Evolutionary conservation across 208 protist species (phyloP).

Genomic region (Wallacemonas rigidus): DNA sequence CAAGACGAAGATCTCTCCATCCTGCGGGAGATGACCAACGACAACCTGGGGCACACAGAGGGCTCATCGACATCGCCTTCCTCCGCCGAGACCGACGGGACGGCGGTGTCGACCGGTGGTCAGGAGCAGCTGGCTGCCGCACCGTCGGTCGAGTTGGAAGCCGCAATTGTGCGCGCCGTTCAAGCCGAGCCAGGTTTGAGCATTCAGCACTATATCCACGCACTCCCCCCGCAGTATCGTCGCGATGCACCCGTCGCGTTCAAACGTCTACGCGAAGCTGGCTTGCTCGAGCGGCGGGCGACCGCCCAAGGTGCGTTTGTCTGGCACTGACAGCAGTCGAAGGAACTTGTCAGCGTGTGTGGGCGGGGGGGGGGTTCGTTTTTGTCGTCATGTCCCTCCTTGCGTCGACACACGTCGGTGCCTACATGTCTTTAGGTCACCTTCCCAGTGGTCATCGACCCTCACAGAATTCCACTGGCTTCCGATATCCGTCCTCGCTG

Average conservation of each 20-base stretch:
- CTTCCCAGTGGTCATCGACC: too few relatives aligned
- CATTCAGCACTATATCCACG: slow-evolving; percentile 76
- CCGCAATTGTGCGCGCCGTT: slow-evolving; percentile 48
- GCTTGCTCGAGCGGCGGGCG: slow-evolving; percentile 49
- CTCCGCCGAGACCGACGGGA: background rate
- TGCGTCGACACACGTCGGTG: too few relatives aligned
- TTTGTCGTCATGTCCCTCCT: too few relatives aligned
- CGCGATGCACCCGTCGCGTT: slow-evolving; percentile 62
- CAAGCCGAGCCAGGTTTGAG: slow-evolving; percentile 49
- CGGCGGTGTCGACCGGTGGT: slow-evolving; percentile 12
- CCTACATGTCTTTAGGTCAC: too few relatives aligned
- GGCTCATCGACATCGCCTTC: slow-evolving; percentile 15
- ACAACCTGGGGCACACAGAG: background rate
- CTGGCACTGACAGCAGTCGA: slow-evolving; percentile 42
- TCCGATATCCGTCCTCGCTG: too few relatives aligned
- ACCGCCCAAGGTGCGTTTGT: slow-evolving; percentile 72
- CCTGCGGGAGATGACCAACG: slow-evolving; percentile 28
- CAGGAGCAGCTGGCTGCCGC: background rate
- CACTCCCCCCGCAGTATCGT: slow-evolving; percentile 44
- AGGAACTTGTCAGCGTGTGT: background rate
- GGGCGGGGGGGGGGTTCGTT: too few relatives aligned
- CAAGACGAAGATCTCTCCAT: slow-evolving; percentile 82
- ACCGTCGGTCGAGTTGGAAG: slow-evolving; percentile 38
- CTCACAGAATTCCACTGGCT: too few relatives aligned
- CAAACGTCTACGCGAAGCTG: slow-evolving; percentile 64